These are phyloP conservation scores for Ophiostoma sp. DNA, from an alignment of 2,329 filamentous ascomycete species.

Conservation along the genomic window DNA sequence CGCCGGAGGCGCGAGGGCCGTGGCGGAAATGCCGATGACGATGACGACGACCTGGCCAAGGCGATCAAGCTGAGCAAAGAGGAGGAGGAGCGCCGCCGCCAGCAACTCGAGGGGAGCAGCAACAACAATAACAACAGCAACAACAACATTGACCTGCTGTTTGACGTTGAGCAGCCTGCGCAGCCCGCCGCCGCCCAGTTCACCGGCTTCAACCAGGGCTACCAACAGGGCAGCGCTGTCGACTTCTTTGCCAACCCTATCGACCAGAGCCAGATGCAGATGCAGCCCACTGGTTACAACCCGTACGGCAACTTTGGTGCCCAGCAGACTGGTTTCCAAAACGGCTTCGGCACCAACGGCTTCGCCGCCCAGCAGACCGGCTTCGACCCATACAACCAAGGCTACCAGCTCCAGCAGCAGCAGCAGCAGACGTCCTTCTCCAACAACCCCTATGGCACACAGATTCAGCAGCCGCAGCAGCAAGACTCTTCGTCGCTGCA, in stretches of 20 bases:
- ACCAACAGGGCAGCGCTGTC: slow-evolving; percentile 93
- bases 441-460: slow-evolving; percentile 40
- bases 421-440: slow-evolving; percentile 40
- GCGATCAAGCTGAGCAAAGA: slow-evolving; percentile 93
- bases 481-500: slow-evolving; percentile 64
- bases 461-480: slow-evolving; percentile 47
- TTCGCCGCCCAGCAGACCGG: slow-evolving; percentile 67
- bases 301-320: slow-evolving; percentile 51
- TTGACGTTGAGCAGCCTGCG: slow-evolving; percentile 69
- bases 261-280: slow-evolving; percentile 72
- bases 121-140: slow-evolving; percentile 32
- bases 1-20: slow-evolving; percentile 68
- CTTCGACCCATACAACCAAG: slow-evolving; percentile 62
- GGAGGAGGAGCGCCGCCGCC: slow-evolving; percentile 86
- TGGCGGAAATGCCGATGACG: slow-evolving; percentile 53
- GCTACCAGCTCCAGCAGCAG: slow-evolving; percentile 48
- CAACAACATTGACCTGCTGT: slow-evolving; percentile 62
- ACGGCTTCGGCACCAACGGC: slow-evolving; percentile 64
- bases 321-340: slow-evolving; percentile 55
- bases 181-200: slow-evolving; percentile 57
- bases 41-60: slow-evolving; percentile 89
- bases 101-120: slow-evolving; percentile 75
- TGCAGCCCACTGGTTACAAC: slow-evolving; percentile 76
- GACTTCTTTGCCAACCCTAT: slow-evolving; percentile 98
- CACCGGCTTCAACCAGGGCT: slow-evolving; percentile 94